phyloP scores from a whole-genome alignment of 208 protist genomes.

The Acanthamoeba triangularis region DNA sequence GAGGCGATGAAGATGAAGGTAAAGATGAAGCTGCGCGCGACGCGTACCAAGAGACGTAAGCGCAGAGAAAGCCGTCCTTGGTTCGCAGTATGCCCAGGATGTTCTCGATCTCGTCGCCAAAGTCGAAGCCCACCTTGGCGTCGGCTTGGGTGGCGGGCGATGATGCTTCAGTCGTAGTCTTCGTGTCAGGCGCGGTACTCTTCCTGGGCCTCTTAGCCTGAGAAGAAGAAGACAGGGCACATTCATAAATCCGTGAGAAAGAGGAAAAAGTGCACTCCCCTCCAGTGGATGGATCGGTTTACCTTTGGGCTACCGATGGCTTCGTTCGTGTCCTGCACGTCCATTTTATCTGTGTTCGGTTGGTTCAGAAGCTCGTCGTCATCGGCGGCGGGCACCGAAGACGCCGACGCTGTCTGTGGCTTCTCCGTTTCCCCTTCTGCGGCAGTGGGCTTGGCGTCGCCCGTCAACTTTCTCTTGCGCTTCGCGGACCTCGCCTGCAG shows the following conservation, averaged over 20 bases:
- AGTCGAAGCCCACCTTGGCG: constrained; percentile 37
- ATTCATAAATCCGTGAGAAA: not conserved
- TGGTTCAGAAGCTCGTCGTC: not conserved
- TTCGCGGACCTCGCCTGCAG: not conserved
- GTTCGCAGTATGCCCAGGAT: not conserved
- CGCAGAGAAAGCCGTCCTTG: not conserved
- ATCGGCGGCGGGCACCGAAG: not conserved
- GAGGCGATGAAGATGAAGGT: not conserved
- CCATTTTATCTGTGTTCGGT: not conserved
- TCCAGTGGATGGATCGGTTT: not conserved
- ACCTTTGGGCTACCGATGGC: not conserved
- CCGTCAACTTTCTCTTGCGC: not conserved
- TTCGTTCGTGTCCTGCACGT: not conserved
- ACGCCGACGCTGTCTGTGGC: not conserved
- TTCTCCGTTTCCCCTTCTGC: not conserved
- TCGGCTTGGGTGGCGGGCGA: not conserved
- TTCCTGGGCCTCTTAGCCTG: constrained; percentile 26
- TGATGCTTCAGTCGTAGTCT: not conserved
- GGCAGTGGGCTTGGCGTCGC: not conserved
- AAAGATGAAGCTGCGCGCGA: not conserved
- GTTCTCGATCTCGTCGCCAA: constrained; percentile 68
- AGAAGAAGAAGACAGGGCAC: not conserved
- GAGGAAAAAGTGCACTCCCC: not conserved
- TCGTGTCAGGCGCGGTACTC: not conserved
- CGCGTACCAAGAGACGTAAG: constrained; percentile 35